These are phyloP conservation scores for Talinum fruticosum DNA, from an alignment of 148 eudicot species.

Conservation along the genomic window DNA sequence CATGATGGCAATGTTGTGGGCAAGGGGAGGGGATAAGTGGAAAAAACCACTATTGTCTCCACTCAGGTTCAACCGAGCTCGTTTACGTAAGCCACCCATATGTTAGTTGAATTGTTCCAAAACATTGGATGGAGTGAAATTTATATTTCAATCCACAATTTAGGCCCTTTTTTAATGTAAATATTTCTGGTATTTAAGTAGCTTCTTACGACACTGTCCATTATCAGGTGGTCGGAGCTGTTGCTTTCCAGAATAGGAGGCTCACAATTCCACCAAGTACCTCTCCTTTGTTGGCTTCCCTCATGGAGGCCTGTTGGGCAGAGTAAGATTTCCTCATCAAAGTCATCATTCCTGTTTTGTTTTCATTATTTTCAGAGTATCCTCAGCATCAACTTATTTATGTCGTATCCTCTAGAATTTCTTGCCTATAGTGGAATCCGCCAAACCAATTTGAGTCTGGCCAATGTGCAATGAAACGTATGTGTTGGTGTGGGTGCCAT, in stretches of 20 bases:
- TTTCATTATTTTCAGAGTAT: not conserved
- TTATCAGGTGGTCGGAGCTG: slow-evolving; percentile 95
- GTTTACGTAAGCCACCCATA: not conserved
- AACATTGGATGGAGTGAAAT: not conserved
- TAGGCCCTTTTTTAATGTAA: not conserved
- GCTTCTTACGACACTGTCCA: slow-evolving; percentile 3
- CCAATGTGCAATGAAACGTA: not conserved
- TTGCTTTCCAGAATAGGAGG: slow-evolving; percentile 92
- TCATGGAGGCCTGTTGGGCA: slow-evolving; percentile 94
- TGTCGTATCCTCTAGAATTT: not conserved
- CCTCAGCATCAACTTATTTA: not conserved
- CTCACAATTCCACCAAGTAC: slow-evolving; percentile 73
- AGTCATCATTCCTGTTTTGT: not conserved
- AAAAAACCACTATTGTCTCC: not conserved
- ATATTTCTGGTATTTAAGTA: not conserved
- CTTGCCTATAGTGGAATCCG: not conserved
- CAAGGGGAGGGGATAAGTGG: not conserved
- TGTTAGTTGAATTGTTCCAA: not conserved
- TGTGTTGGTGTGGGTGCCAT: not conserved
- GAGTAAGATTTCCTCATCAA: slow-evolving; percentile 57
- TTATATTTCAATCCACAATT: not conserved
- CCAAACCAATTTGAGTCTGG: not conserved
- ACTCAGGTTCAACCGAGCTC: not conserved
- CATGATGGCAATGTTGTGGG: not conserved
- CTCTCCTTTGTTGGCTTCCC: slow-evolving; percentile 73